Evolutionary conservation across 2,329 filamentous ascomycete genomes (phyloP).

Genomic region (Leptographium procerum): DNA sequence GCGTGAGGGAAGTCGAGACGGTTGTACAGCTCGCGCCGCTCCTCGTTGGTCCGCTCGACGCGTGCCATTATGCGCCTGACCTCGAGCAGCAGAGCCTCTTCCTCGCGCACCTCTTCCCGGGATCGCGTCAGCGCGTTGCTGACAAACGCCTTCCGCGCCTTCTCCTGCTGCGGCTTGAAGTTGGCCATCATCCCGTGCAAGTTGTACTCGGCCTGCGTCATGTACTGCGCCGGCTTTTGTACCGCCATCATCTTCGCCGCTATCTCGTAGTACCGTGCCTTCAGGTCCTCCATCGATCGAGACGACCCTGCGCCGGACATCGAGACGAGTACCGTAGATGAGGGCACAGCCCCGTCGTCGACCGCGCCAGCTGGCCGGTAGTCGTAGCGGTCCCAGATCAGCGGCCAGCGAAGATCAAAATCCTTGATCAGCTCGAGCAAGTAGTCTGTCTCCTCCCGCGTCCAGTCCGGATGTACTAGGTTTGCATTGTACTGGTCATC

Average conservation of each 20-base stretch:
- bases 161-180: constrained; percentile 74
- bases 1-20: constrained; percentile 70
- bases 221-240: constrained; percentile 69
- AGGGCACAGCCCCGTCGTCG: constrained; percentile 5
- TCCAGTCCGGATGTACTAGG: constrained; percentile 69
- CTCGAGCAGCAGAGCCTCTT: constrained; percentile 79
- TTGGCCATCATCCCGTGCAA: constrained; percentile 76
- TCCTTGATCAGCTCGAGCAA: constrained; percentile 63
- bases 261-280: constrained; percentile 80
- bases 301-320: constrained; percentile 27
- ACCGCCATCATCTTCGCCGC: constrained; percentile 72
- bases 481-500: constrained; percentile 76
- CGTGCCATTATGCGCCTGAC: constrained; percentile 83
- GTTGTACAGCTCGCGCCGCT: constrained; percentile 76
- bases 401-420: constrained; percentile 79
- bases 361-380: constrained; percentile 39
- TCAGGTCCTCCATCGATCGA: constrained; percentile 80
- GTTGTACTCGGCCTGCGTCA: constrained; percentile 76
- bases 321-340: constrained; percentile 38
- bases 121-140: constrained; percentile 67
- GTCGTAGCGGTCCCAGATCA: constrained; percentile 90
- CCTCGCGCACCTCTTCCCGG: constrained; percentile 81
- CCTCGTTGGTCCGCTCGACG: constrained; percentile 75
- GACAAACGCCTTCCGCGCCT: constrained; percentile 72
- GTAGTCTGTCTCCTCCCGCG: constrained; percentile 88